phyloP scores from a whole-genome alignment of 371 early-diverging fungal genomes.

The Massospora cicadina region DNA sequence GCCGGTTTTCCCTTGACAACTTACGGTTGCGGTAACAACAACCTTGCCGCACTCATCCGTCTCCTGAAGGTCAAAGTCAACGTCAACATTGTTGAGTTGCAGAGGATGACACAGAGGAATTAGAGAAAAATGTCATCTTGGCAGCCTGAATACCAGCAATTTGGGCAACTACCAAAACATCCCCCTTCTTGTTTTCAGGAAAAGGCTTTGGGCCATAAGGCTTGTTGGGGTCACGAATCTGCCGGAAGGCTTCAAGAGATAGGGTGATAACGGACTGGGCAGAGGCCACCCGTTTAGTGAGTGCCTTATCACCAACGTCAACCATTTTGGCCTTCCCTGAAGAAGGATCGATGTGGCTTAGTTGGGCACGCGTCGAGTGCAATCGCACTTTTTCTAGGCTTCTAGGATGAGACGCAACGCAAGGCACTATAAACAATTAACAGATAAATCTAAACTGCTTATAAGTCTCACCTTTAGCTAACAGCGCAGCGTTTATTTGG shows the following conservation, averaged over 20 bases:
- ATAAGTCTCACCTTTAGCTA: background rate
- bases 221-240: slow-evolving; percentile 52
- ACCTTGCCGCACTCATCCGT: slow-evolving; percentile 15
- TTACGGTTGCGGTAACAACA: slow-evolving; percentile 23
- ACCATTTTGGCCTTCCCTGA: slow-evolving; percentile 73
- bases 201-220: slow-evolving; percentile 38
- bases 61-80: slow-evolving; percentile 33
- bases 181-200: slow-evolving; percentile 57
- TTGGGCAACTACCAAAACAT: slow-evolving; percentile 71
- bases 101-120: slow-evolving; percentile 86
- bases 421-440: no score
- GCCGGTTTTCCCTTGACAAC: slow-evolving; percentile 71
- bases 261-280: slow-evolving; percentile 30
- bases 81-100: slow-evolving; percentile 42
- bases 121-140: slow-evolving; percentile 55
- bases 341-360: slow-evolving; percentile 58
- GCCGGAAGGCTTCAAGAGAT: slow-evolving; percentile 30
- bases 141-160: slow-evolving; percentile 86
- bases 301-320: slow-evolving; percentile 51
- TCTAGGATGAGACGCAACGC: background rate
- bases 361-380: background rate
- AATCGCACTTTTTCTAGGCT: background rate
- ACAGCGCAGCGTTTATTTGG: background rate
- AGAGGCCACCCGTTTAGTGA: slow-evolving; percentile 44
- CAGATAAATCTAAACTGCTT: background rate